Conservation (phyloP, 306 rosid species). For the Acmispon strigosus region DNA sequence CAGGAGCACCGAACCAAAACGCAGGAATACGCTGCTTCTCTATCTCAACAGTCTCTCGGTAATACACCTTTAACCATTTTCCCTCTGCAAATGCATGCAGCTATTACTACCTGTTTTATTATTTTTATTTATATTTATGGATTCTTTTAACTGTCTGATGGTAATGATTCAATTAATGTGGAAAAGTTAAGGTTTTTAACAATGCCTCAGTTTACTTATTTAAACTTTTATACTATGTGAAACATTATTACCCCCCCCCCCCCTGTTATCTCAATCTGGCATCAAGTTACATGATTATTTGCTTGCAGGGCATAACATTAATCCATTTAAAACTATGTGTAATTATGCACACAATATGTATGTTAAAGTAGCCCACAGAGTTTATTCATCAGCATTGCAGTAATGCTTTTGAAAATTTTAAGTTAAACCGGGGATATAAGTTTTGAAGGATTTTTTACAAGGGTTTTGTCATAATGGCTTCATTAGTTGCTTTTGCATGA, state of each 20-base stretch:
- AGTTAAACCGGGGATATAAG: not conserved
- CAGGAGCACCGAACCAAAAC: conserved; percentile 43
- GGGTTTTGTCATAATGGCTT: not conserved
- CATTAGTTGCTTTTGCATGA: not conserved
- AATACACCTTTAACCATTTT: not conserved
- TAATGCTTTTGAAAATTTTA: not conserved
- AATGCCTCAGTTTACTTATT: not conserved
- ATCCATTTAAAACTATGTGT: not conserved
- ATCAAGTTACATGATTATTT: not conserved
- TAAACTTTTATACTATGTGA: not conserved
- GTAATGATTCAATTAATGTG: not conserved
- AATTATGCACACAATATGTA: not conserved
- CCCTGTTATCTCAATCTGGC: not conserved
- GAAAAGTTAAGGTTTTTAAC: not conserved
- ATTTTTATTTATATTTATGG: not conserved
- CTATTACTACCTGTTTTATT: not conserved
- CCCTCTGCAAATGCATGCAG: not conserved
- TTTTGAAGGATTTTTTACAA: not conserved
- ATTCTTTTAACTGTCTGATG: not conserved
- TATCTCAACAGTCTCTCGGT: conserved; percentile 55
- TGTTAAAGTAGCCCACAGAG: not conserved
- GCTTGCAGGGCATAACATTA: not conserved
- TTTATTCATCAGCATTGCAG: not conserved
- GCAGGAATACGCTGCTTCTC: conserved; percentile 37
- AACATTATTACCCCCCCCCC: not conserved